Conservation (phyloP, 208 protist genomes). For the Tritrichomonas musculus region DNA sequence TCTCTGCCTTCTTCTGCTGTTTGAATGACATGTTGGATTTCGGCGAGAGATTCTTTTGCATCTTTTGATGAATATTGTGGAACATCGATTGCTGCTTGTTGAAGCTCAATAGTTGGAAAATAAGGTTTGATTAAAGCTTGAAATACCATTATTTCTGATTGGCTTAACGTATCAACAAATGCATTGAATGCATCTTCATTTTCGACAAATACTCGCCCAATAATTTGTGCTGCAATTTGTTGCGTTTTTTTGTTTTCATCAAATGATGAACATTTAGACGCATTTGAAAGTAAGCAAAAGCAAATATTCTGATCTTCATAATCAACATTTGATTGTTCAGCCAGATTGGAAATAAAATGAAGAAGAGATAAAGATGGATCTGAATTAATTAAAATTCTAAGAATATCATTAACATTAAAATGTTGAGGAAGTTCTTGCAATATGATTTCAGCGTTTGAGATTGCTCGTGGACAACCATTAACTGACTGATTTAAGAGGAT, state of each 20-base stretch:
- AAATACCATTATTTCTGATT: neutral
- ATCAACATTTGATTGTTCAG: too few species aligned
- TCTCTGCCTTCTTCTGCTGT: neutral
- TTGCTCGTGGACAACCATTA: neutral
- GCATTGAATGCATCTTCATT: neutral
- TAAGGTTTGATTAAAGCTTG: neutral
- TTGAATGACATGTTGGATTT: neutral
- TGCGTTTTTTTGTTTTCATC: neutral
- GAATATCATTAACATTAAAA: too few species aligned
- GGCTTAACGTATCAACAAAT: neutral
- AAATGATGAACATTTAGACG: too few species aligned
- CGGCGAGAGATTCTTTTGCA: neutral
- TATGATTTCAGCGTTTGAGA: constrained; percentile 16
- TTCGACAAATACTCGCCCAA: neutral
- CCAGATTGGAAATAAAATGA: too few species aligned
- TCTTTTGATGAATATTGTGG: neutral
- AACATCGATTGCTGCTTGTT: neutral
- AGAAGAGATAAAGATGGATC: too few species aligned
- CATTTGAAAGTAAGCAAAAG: too few species aligned
- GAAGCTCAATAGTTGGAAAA: neutral
- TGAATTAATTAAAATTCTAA: too few species aligned
- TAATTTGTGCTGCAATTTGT: neutral
- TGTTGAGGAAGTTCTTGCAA: neutral
- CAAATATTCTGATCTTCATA: too few species aligned
- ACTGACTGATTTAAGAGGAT: too few species aligned